Evolutionary conservation across 257 asterid genomes (phyloP).

Genomic region (Marsdenia floribunda): DNA sequence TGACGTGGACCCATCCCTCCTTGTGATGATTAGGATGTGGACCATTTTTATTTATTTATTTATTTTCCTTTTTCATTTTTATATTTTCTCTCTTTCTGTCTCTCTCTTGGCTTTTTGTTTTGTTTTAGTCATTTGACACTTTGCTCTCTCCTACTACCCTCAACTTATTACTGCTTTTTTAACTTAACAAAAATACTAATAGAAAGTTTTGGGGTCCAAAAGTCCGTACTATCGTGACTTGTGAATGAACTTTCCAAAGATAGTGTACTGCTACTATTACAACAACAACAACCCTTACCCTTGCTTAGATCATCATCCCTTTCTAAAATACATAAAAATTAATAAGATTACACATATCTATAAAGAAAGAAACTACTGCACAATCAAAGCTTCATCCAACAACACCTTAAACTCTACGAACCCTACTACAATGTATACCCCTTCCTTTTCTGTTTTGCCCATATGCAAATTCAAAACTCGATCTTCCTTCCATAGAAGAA

Average conservation of each 20-base stretch:
- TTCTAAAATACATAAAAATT: neutral
- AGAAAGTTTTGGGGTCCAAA: neutral
- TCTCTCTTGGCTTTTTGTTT: neutral
- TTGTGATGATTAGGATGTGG: constrained; percentile 30
- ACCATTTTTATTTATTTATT: neutral
- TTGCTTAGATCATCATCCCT: neutral
- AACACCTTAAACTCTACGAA: constrained; percentile 1
- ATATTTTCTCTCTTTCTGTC: too few relatives aligned
- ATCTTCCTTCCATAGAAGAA: too few relatives aligned
- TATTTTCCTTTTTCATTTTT: too few relatives aligned
- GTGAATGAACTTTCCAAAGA: constrained; percentile 19
- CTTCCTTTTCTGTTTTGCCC: too few relatives aligned
- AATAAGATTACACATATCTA: neutral
- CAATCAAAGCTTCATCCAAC: too few relatives aligned
- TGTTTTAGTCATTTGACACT: neutral
- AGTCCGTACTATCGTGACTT: constrained; percentile 21
- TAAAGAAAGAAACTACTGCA: too few relatives aligned
- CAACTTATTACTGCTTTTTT: neutral
- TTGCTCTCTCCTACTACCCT: neutral
- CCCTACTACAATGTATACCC: too few relatives aligned
- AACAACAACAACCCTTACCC: too few relatives aligned
- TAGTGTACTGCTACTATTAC: neutral
- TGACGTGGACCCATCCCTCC: constrained; percentile 30
- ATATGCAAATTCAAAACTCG: too few relatives aligned
- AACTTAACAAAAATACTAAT: neutral